Base-by-base conservation (phyloP, 2,329 filamentous ascomycete genomes). In the Sarocladiaceae sp. region DNA sequence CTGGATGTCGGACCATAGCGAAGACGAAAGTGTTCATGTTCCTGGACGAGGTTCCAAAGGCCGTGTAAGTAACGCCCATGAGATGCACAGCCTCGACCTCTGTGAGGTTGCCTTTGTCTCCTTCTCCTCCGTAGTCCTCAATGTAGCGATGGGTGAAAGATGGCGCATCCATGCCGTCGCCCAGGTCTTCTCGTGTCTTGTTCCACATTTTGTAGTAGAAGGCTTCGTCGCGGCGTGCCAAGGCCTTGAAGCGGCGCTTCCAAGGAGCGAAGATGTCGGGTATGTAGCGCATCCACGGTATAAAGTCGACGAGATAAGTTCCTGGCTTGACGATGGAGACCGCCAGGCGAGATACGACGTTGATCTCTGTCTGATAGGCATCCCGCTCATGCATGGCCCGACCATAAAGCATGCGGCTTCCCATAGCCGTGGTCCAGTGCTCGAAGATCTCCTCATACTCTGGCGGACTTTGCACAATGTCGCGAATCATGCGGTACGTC, bases 41-140 rank as follows among this genome's bases (percentile, higher is more conserved):
- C 31, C 65, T 60, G 2, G 66, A 59, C 0, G 67, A 31, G 20
- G 63, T 64, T 10, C 69, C 70, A 0, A 68, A 69, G 29, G 65
- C 67, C 20, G 71, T 62, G 47, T 35, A 50, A 11, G 71, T 56
- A 4, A 63, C 61, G 2, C 65, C 62, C 0, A 67, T 55, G n/a
- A 62, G 59, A 55, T 64, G 63, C 2, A 62, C 56, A 22, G 58
- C 58, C 50, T 68, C 66, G 22, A 56, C 54, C 5, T 56, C 53
- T 17, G 54, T 57, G n/a, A 62, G 46, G 18, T 20, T 33, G 13
- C 51, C 31, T 11, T 49, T 36, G 29, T 22, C 33, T 6, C 25
- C 10, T 22, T 31, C 29, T 10, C 15, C 4, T 6, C n/a, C 42
- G 3, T 50, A 22, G 28, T 52, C 53, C 31, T 52, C 33, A n/a